Evolutionary conservation across 1,139 yeast species (phyloP), one percentile per base, ranked within the genome.

Genomic region (Ogataea hybrid): DNA sequence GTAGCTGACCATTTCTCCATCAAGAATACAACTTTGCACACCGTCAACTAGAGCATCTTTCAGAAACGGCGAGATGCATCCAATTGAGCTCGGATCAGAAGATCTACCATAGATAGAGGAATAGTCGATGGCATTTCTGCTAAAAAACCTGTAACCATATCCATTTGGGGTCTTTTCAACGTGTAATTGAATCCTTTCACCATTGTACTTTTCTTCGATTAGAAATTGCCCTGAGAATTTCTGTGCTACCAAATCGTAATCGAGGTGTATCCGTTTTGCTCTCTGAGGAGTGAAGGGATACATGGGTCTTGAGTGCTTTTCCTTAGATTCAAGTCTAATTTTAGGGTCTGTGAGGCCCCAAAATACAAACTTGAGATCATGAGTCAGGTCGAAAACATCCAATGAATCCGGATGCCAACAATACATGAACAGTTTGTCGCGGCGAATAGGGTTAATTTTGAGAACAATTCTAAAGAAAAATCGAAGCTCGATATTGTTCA

Each of bases 1-100:
- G 76, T 80, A 89, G 0, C 95, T 89, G 1, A 90, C 81, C 89
- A 92, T 85, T 63, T 92, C 98, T 1, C 98, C 97, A 64, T 92
- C 98, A 4, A 92, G 59, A 2, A 92, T 72, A 32, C 71, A 59
- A 37, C 44, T 56, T 11, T 51, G 40, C 12, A 62, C 40, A 4
- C 44, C 50, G 4, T 39, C 32, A n/a, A 38, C 47, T 29, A 60
- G 52, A 25, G 47, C 47, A 7, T 41, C 39, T 6, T 46, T 44
- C 36, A 66, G 57, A 3, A 86, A 61, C 3, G 74, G 71, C 6
- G 67, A 62, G 2, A 61, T 50, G 0, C 94, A 94, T 3, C 64
- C 59, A 2, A 47, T 32, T 18, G 69, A 67, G 35, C 72, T 72
- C 10, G 67, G 67, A 28, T 72, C 73, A 8, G 67, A 65, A 38